Evolutionary conservation across 1,139 yeast genomes (phyloP), one percentile per base, ranked within the genome.

Genomic region (Candida sp.): DNA sequence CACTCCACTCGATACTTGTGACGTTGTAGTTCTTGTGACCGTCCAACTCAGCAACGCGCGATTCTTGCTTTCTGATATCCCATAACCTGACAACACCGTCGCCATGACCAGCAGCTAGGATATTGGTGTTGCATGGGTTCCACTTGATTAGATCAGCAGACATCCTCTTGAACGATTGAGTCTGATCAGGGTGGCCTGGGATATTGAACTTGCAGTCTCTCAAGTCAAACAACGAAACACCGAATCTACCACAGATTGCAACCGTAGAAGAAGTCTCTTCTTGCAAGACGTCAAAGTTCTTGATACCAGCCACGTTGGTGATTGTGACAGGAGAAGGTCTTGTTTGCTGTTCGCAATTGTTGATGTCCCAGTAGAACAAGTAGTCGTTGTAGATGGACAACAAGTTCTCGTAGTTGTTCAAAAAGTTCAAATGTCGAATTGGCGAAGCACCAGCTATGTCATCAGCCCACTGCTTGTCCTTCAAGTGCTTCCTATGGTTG

Each of bases 351-450:
- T 62, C 82, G 74, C 52, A 83, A 72, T 66, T 88, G 66, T 78
- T 71, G 23, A 85, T 70, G 65, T 90, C 92, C 96, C 96, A 90
- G 49, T 84, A 67, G 63, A 86, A 90, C 28, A 90, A 60, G 55
- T 84, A 80, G 56, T 85, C 84, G 53, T 84, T 82, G 63, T 86
- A 89, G 8, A 84, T 66, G 1, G 92, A 74, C 40, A 87, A 65
- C 51, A 89, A 61, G 37, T 59, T 53, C 28, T 62, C 54, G 26
- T 56, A 52, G 26, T 59, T 42, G 12, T 49, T 54, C 33, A 63
- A 54, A 46, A 73, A 69, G 3, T 66, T 66, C 53, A 77, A 57
- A 49, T 69, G 67, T 26, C 66, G 56, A 33, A 73, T 63, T 44
- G 61, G 62, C n/a, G 63, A 51, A 23, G 41, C 41, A 37, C 6